These are phyloP conservation scores for Maudiozyma pseudohumilis DNA, from an alignment of 805 yeast species.

Conservation along the genomic window DNA sequence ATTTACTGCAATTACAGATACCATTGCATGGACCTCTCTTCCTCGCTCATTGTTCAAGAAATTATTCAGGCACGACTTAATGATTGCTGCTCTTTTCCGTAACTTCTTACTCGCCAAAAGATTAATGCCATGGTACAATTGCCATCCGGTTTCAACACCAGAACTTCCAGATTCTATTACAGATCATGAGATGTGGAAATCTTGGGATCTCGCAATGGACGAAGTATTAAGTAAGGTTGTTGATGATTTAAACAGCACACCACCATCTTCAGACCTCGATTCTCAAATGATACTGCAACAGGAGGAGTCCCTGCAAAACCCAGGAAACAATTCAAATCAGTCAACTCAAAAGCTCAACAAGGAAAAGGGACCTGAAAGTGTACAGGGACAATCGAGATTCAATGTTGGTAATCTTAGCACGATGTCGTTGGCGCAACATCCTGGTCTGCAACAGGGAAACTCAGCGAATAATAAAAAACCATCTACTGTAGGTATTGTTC, in stretches of 20 bases:
- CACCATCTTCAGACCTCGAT: conserved; percentile 24
- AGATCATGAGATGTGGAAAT: conserved; percentile 90
- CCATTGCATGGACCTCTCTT: conserved; percentile 92
- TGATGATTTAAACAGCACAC: conserved; percentile 32
- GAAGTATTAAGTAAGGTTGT: conserved; percentile 74
- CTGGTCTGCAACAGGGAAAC: conserved; percentile 9
- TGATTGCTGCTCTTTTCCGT: conserved; percentile 92
- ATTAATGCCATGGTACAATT: conserved; percentile 85
- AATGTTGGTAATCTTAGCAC: conserved; percentile 29
- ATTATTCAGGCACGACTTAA: conserved; percentile 85
- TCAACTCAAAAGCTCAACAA: conserved; percentile 2
- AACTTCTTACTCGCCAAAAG: conserved; percentile 87
- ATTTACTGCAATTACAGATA: conserved; percentile 94
- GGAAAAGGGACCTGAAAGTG: conserved; percentile 16
- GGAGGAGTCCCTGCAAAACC: conserved; percentile 16
- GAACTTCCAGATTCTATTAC: conserved; percentile 74
- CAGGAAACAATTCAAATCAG: conserved; percentile 1
- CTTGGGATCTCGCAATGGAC: conserved; percentile 96
- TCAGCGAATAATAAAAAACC: conserved; percentile 5
- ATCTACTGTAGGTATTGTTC: conserved; percentile 7
- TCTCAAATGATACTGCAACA: conserved; percentile 19
- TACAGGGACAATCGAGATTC: conserved; percentile 23
- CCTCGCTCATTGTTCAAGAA: conserved; percentile 83
- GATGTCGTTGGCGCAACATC: conserved; percentile 29
- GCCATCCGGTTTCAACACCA: conserved; percentile 93